Conservation (phyloP, 1,284 basidiomycete genomes). For the Entoloma clypeatum region DNA sequence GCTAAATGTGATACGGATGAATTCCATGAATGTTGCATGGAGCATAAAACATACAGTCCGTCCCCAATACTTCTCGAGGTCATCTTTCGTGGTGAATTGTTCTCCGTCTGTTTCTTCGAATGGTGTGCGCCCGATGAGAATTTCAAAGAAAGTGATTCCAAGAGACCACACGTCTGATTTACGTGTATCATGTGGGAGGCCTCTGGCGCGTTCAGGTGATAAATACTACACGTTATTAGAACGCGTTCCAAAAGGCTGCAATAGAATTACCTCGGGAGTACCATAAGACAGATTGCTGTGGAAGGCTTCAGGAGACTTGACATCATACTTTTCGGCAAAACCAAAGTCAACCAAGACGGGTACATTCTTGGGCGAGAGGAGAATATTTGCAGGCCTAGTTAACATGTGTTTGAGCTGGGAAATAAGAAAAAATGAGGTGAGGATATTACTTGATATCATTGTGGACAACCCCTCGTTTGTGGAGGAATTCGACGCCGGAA, state of each 20-base stretch:
- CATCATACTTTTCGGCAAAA: slow-evolving; percentile 81
- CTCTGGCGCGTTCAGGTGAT: slow-evolving; percentile 83
- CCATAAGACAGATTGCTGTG: slow-evolving; percentile 83
- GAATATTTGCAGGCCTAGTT: slow-evolving; percentile 79
- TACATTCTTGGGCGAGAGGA: slow-evolving; percentile 67
- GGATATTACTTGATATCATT: slow-evolving; percentile 87
- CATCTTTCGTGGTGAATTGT: slow-evolving; percentile 76
- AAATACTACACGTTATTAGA: slow-evolving; percentile 83
- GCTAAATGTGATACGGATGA: slow-evolving; percentile 30
- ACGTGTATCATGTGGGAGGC: slow-evolving; percentile 85
- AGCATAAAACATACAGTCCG: slow-evolving; percentile 53
- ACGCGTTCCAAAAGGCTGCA: no score
- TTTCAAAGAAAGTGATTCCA: slow-evolving; percentile 90
- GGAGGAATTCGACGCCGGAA: slow-evolving; percentile 86
- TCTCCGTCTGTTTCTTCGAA: slow-evolving; percentile 85
- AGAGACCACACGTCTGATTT: slow-evolving; percentile 92
- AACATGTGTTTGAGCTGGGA: slow-evolving; percentile 6
- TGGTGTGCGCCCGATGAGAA: slow-evolving; percentile 85
- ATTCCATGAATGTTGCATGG: background rate
- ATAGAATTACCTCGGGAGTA: slow-evolving; percentile 77
- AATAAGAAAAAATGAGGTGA: slow-evolving; percentile 1
- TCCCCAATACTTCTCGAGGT: slow-evolving; percentile 79
- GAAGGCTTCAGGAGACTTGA: slow-evolving; percentile 61
- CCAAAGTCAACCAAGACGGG: slow-evolving; percentile 91
- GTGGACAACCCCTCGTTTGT: slow-evolving; percentile 84